These are phyloP conservation scores for Nepenthes gracilis DNA, from an alignment of 148 eudicot genomes.

Conservation along the genomic window DNA sequence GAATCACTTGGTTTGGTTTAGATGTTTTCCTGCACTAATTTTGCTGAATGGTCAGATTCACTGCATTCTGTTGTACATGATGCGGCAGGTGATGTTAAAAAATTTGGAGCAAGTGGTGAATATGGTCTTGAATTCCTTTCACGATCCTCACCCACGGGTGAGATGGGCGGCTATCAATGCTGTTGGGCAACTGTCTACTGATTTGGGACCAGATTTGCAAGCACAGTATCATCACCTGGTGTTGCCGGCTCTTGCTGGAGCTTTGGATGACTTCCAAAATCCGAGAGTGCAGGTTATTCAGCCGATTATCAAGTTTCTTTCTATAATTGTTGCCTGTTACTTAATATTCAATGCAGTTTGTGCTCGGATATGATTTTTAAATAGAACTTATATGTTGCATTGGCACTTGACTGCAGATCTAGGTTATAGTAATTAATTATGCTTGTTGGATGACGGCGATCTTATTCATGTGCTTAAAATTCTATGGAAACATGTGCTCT, in stretches of 20 bases:
- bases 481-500: background rate
- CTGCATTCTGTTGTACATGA: background rate
- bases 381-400: no score
- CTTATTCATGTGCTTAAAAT: no score
- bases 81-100: conserved; percentile 72
- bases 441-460: no score
- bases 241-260: conserved; percentile 73
- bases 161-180: conserved; percentile 99
- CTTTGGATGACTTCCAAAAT: conserved; percentile 97
- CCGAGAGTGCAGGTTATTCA: conserved; percentile 84
- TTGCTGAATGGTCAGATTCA: background rate
- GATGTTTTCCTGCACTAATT: no score
- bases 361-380: no score
- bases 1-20: no score
- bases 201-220: conserved; percentile 94
- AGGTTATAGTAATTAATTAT: no score
- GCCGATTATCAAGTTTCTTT: background rate
- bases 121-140: conserved; percentile 80
- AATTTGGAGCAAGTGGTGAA: conserved; percentile 81
- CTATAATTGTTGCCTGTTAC: background rate
- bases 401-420: no score
- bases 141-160: conserved; percentile 91
- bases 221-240: conserved; percentile 69
- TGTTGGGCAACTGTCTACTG: conserved; percentile 91
- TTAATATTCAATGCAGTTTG: no score